A percentile compares a stretch with the other conserved stretches of the same genome.
Conservation (phyloP, 108 stramenopile genomes). For the Aurantiochytrium sp. region DNA sequence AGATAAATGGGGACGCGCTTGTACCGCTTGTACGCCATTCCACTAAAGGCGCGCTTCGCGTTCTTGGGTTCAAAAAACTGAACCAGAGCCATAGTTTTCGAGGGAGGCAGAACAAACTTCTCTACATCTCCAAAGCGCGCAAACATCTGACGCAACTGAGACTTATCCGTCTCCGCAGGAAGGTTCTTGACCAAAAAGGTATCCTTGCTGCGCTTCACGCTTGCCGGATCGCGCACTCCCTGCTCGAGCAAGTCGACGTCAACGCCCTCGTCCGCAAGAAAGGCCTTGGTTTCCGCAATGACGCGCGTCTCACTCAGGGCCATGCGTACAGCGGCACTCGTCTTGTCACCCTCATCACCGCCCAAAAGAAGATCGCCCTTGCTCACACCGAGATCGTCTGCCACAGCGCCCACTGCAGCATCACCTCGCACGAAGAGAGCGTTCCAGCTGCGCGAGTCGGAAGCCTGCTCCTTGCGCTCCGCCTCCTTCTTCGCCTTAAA, state of each 20-base stretch:
- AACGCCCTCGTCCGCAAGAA: constrained; percentile 75
- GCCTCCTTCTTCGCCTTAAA: constrained; percentile 83
- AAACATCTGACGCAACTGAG: constrained; percentile 78
- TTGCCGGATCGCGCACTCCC: constrained; percentile 6
- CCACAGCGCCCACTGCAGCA: constrained; percentile 84
- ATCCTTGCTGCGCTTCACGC: constrained; percentile 62
- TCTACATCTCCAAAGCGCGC: constrained; percentile 55
- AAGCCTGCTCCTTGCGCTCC: constrained; percentile 69
- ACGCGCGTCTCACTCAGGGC: constrained; percentile 90
- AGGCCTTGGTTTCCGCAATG: constrained; percentile 80
- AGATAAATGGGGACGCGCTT: constrained; percentile 89
- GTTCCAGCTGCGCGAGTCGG: constrained; percentile 69
- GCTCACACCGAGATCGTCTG: constrained; percentile 68
- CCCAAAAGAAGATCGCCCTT: constrained; percentile 82
- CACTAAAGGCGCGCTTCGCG: constrained; percentile 68
- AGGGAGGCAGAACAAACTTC: constrained; percentile 71
- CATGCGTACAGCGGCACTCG: constrained; percentile 66
- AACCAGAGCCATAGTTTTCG: constrained; percentile 76
- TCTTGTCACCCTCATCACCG: constrained; percentile 60
- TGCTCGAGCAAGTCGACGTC: constrained; percentile 69
- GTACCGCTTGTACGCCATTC: constrained; percentile 82
- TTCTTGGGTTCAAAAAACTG: constrained; percentile 74
- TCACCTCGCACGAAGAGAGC: constrained; percentile 86
- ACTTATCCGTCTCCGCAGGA: constrained; percentile 69
- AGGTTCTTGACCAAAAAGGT: constrained; percentile 89